Conservation (phyloP, 805 yeast species). For the Saccharomycopsis selenospora region DNA sequence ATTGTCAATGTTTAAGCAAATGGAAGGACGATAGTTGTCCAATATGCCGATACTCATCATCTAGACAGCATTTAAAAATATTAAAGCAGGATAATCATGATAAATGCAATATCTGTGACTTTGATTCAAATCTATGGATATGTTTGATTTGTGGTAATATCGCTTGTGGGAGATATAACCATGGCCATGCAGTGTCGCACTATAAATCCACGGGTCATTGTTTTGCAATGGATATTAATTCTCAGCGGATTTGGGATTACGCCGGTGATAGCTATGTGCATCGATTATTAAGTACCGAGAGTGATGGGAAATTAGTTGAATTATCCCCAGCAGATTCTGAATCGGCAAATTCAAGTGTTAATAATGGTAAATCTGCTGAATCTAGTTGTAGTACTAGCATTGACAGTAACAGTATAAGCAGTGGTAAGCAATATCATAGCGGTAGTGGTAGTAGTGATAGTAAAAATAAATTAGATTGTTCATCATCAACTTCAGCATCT, state of each 20-base stretch:
- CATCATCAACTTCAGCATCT: slow-evolving; percentile 38
- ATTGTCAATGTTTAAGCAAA: slow-evolving; percentile 77
- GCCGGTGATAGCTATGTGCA: slow-evolving; percentile 89
- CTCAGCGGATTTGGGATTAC: slow-evolving; percentile 93
- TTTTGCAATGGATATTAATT: slow-evolving; percentile 78
- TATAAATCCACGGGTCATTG: slow-evolving; percentile 74
- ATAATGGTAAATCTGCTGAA: slow-evolving; percentile 1
- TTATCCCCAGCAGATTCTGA: slow-evolving; percentile 34
- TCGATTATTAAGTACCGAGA: slow-evolving; percentile 71
- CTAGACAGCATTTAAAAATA: slow-evolving; percentile 21
- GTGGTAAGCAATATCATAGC: slow-evolving; percentile 2
- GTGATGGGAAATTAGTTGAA: slow-evolving; percentile 87
- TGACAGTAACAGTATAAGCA: not conserved
- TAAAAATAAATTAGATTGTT: not conserved
- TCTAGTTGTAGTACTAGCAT: slow-evolving; percentile 3
- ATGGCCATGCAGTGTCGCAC: slow-evolving; percentile 80
- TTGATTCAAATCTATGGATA: slow-evolving; percentile 67
- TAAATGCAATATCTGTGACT: slow-evolving; percentile 51
- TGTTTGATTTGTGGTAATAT: slow-evolving; percentile 85
- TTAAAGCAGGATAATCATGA: slow-evolving; percentile 20
- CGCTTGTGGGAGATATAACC: slow-evolving; percentile 88
- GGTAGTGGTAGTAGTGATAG: slow-evolving; percentile 10
- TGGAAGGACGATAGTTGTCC: slow-evolving; percentile 93
- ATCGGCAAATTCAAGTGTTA: not conserved
- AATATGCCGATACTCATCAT: slow-evolving; percentile 72